A percentile compares a stretch with the other conserved stretches of the same genome.
Conservation (phyloP, 31 red algal genomes). For the Bonnemaisonia californica region DNA sequence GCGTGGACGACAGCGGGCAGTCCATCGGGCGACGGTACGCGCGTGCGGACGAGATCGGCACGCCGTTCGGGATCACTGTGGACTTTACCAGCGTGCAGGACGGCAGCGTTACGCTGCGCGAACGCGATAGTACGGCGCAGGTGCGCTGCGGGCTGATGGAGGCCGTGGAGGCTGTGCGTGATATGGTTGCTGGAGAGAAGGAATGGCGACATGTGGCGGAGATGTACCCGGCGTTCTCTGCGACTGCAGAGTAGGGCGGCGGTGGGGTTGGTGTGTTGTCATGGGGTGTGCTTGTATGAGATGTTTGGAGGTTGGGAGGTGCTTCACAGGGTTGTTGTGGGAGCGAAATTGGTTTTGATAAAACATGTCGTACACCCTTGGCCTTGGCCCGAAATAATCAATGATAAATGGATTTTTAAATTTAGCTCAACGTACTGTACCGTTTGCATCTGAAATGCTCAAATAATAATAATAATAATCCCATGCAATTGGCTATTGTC, state of each 20-base stretch:
- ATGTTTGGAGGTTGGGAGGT: no score
- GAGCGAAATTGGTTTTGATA: no score
- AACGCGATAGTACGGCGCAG: conserved; percentile 93
- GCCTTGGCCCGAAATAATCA: no score
- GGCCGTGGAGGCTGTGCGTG: neutral
- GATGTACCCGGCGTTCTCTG: neutral
- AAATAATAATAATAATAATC: no score
- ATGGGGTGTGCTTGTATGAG: no score
- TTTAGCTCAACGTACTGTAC: no score
- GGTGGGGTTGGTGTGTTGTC: no score
- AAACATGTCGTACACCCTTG: no score
- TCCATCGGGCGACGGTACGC: conserved; percentile 92
- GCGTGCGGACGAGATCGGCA: conserved; percentile 94
- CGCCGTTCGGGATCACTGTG: conserved; percentile 93
- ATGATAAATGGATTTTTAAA: neutral
- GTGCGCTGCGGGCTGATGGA: conserved; percentile 52
- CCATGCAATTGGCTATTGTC: no score
- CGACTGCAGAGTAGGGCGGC: no score
- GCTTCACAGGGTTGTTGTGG: no score
- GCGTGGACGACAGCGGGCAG: conserved; percentile 87
- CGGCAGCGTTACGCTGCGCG: conserved; percentile 83
- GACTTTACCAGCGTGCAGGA: conserved; percentile 83
- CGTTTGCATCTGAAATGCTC: no score
- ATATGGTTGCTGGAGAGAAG: neutral
- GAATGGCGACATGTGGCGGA: neutral